Evolutionary conservation across 2,329 filamentous ascomycete species (phyloP).

Genomic region (Penicillium janthinellum): DNA sequence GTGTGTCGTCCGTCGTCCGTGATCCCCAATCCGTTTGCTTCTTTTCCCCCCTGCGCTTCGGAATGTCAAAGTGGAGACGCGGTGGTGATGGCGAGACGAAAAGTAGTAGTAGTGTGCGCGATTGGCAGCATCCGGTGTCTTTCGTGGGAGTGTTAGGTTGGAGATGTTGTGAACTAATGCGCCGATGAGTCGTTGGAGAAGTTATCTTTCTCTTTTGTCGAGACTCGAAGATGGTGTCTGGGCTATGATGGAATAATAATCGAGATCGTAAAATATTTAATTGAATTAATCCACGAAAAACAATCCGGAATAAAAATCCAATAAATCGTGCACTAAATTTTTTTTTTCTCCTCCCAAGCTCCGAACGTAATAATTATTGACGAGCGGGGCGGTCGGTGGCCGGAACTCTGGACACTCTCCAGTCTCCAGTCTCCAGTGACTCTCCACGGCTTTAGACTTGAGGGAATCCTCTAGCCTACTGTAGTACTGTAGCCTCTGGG

Average conservation of each 20-base stretch:
- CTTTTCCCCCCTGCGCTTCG: background rate
- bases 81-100: background rate
- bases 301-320: background rate
- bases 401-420: conserved; percentile 19
- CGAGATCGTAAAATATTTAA: background rate
- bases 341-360: background rate
- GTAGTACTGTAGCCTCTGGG: conserved; percentile 3
- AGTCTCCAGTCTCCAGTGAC: background rate
- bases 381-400: conserved; percentile 17
- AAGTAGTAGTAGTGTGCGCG: background rate
- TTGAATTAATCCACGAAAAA: background rate
- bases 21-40: background rate
- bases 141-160: background rate
- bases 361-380: background rate
- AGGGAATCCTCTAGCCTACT: conserved; percentile 1
- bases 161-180: background rate
- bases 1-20: too few relatives aligned
- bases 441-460: conserved; percentile 13
- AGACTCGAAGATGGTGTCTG: background rate
- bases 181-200: background rate
- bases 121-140: background rate
- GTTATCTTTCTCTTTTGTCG: background rate
- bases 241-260: background rate
- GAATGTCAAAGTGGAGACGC: background rate
- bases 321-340: background rate